Evolutionary conservation across 1,284 basidiomycete genomes (phyloP), one percentile per base, ranked within the genome.

Genomic region (Ceraceosorus guamensis): DNA sequence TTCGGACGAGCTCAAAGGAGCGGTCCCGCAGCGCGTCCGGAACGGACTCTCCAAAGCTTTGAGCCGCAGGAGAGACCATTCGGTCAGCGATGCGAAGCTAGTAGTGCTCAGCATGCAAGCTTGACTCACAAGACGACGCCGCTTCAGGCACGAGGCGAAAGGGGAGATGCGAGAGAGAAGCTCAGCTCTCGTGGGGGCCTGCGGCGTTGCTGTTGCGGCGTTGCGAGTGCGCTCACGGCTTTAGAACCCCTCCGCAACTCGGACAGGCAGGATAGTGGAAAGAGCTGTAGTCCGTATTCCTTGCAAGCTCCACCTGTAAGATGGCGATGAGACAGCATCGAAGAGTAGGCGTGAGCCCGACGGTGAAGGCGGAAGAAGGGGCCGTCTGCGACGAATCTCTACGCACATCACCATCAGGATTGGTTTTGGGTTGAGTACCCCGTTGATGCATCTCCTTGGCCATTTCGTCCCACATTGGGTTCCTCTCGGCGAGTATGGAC

Each of bases 401-500:
- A 41, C 39, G 39, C 39, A 69, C 65, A 49, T 77, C 75, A 35
- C 75, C 75, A 56, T 77, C 75, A 1, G 75, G 75, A 54, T 77
- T 77, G 6, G 63, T 71, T 48, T 71, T 69, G 6, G 69, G 65
- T n/a, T 57, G 50, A 53, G 67, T 63, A 43, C 67, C 65, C 30
- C 65, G 63, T 18, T 50, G 53, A 2, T 47, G 43, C 58, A 75
- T 61, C 32, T 70, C 58, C 37, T 57, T 55, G 6, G 67, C 61
- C n/a, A 68, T 60, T n/a, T 63, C 52, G 4, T 63, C 60, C 75
- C 75, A 76, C 2, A 53, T 52, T 10, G 75, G 75, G 45, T 77
- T 77, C 8, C 65, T 33, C 18, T 60, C 56, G 0, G 61, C 68
- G 14, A 77, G 59, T 37, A 67, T 56, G 50, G 72, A 68, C 53